Evolutionary conservation across 2,329 filamentous ascomycete genomes (phyloP), one percentile per base, ranked within the genome.

Genomic region (Orbilia javanica): DNA sequence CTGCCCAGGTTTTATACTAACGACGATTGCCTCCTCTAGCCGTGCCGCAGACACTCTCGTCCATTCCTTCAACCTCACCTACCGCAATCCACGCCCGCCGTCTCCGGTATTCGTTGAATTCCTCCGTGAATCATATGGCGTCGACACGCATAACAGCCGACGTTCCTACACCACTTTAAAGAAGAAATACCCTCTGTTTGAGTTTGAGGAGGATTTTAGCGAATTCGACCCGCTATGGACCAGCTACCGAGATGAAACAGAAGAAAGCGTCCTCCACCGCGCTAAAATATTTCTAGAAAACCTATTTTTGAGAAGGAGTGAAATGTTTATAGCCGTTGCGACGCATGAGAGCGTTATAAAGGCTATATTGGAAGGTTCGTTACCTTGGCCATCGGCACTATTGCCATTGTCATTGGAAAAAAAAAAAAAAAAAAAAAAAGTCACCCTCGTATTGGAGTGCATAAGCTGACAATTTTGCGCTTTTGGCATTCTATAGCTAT

Each of bases 221-320:
- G 74, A 78, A 34, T 67, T 72, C 36, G 74, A 78, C 62, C 74
- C 67, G 10, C 46, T 67, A 31, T 78, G 74, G 74, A 72, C 67
- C 34, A 72, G 52, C 18, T 66, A 78, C 39, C 52, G 74, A 68
- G 74, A 78, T 52, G 74, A 78, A 50, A 71, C 60, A 11, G 67
- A 66, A 13, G 42, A 67, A 2, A 78, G 74, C 46, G 68, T 71
- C 4, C 20, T 72, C 25, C 74, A 78, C 39, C 62, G 74, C 25
- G 62, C 74, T 18, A 78, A 78, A 62, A 72, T 78, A 72, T 78
- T 78, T 15, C 62, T 78, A 5, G 74, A 78, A 18, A 78, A 78
- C 27, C 13, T 78, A 7, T 72, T 78, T 22, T 27, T 78, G 4
- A 62, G 74, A 42, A 71, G 74, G 34, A 60, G 6, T 22, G 74